Percentiles rank a stretch among this genome's conserved stretches.
Evolutionary conservation across 352 stramenopile genomes (phyloP).

Genomic region (Globisporangium spiculum): DNA sequence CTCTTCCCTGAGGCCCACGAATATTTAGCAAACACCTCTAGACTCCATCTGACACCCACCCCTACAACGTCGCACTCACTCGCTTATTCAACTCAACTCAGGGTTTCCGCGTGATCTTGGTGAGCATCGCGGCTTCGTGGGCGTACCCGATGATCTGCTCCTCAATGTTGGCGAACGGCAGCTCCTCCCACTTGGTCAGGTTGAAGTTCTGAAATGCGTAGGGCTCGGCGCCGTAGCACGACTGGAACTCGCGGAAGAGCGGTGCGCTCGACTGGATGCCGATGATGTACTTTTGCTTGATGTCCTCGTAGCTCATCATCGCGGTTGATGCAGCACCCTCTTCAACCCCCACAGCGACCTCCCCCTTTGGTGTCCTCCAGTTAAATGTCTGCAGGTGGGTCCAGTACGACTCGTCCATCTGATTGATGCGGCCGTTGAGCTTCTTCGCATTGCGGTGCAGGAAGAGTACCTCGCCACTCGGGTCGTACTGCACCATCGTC

Average conservation of each 20-base stretch:
- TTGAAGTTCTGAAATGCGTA: conserved; percentile 39
- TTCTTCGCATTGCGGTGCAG: conserved; percentile 76
- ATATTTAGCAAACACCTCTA: background rate
- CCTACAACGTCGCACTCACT: background rate
- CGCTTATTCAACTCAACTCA: background rate
- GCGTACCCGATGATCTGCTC: conserved; percentile 49
- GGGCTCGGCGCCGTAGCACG: conserved; percentile 46
- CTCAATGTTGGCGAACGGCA: conserved; percentile 47
- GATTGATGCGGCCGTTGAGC: conserved; percentile 46
- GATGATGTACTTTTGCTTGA: conserved; percentile 45
- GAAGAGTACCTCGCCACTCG: conserved; percentile 52
- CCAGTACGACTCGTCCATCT: conserved; percentile 40
- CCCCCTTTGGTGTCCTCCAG: conserved; percentile 15
- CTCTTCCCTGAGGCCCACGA: background rate
- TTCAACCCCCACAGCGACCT: background rate
- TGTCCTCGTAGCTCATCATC: conserved; percentile 40
- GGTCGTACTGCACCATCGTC: conserved; percentile 74
- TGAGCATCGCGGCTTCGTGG: conserved; percentile 39
- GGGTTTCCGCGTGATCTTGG: conserved; percentile 3
- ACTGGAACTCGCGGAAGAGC: conserved; percentile 50
- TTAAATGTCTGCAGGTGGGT: conserved; percentile 45
- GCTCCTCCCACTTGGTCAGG: conserved; percentile 34
- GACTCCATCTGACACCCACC: too few relatives aligned
- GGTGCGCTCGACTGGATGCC: conserved; percentile 37
- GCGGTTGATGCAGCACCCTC: background rate